Evolutionary conservation across 208 protist genomes (phyloP), one percentile per base, ranked within the genome.

Genomic region (Trypanosomatidae sp.): DNA sequence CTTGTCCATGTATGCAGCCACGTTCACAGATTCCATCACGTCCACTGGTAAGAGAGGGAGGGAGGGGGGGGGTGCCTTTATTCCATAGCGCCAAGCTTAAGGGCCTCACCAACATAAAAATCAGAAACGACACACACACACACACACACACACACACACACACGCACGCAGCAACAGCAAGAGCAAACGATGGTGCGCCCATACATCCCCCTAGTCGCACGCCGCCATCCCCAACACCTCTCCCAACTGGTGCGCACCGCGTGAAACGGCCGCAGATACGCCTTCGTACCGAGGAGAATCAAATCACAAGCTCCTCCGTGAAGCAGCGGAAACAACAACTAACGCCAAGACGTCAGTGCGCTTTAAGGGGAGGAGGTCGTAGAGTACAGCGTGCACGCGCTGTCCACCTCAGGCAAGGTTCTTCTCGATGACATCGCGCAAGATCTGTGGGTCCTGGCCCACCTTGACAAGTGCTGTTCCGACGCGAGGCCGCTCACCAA

Each of bases 401-500:
- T 15, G 25, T 9, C 25, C 19, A 50, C 3, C 7, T 66, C 76
- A 89, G 22, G 82, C 70, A 70, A 92, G 80, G 52, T 81, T 87
- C 44, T 79, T 81, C 70, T 96, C 92, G 41, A 97, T 71, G 28
- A 97, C 85, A 70, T 95, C 92, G 36, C 81, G 77, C 64, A 97
- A 75, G 10, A 94, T 66, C 19, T 68, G 67, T 15, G 82, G 67
- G 59, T 97, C 84, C 72, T 86, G 83, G 12, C 68, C 69, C 13
- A 95, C 79, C 67, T 83, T 84, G 58, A 89, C 87, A 41, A 80
- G 90, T 30, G 91, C 92, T 62, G 94, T 96, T 25, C 94, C 94
- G 53, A 97, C 94, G 36, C 78, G 79, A 13, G 94, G 94, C 19
- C 86, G 87, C 68, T 94, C 88, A n/a, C 94, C 94, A 15, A 96